A percentile compares a stretch with the other conserved stretches of the same genome.
Evolutionary conservation across 805 yeast genomes (phyloP).

Genomic region (Kodamaea kaohsiungensis): DNA sequence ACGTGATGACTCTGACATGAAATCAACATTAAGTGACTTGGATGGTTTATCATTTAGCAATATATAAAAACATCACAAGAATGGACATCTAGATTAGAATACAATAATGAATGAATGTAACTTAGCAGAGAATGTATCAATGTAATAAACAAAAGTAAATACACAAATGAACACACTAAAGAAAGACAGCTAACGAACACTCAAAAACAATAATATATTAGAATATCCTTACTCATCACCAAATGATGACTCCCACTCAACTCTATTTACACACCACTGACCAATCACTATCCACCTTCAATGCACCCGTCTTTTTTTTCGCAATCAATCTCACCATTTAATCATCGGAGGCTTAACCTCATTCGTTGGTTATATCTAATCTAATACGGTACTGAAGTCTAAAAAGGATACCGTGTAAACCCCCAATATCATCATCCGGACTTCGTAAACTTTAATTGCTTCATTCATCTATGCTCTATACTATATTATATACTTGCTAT

Average conservation of each 20-base stretch:
- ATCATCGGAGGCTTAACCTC: background rate
- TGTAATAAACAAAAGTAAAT: too few relatives aligned
- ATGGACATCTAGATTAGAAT: too few relatives aligned
- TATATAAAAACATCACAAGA: too few relatives aligned
- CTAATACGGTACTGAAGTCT: background rate
- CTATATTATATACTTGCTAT: too few relatives aligned
- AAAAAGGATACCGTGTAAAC: background rate
- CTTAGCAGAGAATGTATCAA: too few relatives aligned
- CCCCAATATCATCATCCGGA: background rate
- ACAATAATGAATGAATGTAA: too few relatives aligned
- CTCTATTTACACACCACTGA: background rate
- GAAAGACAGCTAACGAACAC: too few relatives aligned
- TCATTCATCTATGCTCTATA: background rate
- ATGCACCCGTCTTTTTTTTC: background rate
- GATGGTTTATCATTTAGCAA: conserved; percentile 1
- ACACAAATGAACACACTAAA: too few relatives aligned
- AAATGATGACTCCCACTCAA: background rate
- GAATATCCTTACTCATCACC: background rate
- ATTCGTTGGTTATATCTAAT: background rate
- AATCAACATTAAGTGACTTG: conserved; percentile 1
- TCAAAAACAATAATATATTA: too few relatives aligned
- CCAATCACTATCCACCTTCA: background rate
- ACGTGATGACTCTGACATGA: background rate
- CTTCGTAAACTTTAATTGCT: background rate
- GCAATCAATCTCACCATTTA: background rate